phyloP scores from a whole-genome alignment of 352 stramenopile species.

The Phytopythium delawarense region DNA sequence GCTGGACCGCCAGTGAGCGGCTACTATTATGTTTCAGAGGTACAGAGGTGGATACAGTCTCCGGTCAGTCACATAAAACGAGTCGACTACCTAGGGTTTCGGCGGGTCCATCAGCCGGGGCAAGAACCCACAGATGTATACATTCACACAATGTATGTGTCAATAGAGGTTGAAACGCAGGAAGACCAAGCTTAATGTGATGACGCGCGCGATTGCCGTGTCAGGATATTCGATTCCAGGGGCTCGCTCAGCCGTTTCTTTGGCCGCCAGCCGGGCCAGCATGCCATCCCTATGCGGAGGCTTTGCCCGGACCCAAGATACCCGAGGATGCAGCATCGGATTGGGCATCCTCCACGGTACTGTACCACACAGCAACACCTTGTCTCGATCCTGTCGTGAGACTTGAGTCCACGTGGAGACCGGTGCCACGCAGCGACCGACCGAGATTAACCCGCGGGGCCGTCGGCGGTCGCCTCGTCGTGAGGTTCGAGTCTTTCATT shows the following conservation, averaged over 20 bases:
- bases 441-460: neutral
- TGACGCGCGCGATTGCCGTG: neutral
- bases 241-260: neutral
- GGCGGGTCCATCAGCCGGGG: conserved; percentile 1
- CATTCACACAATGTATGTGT: neutral
- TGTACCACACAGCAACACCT: neutral
- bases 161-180: neutral
- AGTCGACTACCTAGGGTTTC: neutral
- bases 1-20: conserved; percentile 2
- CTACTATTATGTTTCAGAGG: conserved; percentile 1
- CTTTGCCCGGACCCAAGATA: neutral
- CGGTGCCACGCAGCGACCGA: neutral
- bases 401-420: neutral
- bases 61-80: conserved; percentile 1
- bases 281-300: neutral
- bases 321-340: neutral
- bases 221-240: neutral
- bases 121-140: neutral
- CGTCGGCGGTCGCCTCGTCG: neutral
- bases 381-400: neutral
- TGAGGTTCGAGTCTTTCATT: neutral
- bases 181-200: no score
- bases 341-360: neutral
- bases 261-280: neutral
- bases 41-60: neutral